These are phyloP conservation scores for Pseudocercospora fijiensis DNA, from an alignment of 2,329 filamentous ascomycete genomes.

Conservation along the genomic window DNA sequence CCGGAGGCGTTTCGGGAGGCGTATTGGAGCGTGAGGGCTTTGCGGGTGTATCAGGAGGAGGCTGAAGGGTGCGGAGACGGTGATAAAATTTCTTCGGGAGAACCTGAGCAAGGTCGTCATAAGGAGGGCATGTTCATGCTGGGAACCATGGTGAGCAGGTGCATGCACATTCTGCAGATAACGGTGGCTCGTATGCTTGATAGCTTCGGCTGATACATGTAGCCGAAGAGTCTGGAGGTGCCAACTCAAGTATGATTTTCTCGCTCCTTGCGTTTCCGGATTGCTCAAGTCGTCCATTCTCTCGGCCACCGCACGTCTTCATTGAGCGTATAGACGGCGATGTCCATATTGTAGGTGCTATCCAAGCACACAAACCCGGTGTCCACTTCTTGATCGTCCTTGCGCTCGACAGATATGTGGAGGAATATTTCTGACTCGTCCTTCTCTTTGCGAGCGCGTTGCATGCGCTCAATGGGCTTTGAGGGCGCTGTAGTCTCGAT, in stretches of 20 bases:
- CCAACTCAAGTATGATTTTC: too few species aligned
- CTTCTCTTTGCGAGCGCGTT: conserved; percentile 15
- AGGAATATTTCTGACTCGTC: conserved; percentile 51
- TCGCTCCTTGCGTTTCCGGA: too few species aligned
- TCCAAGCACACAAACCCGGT: conserved; percentile 71
- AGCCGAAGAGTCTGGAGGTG: too few species aligned
- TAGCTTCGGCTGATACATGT: too few species aligned
- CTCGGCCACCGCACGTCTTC: conserved; percentile 54
- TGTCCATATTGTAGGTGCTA: conserved; percentile 72
- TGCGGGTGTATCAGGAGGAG: conserved; percentile 40
- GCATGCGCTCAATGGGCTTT: conserved; percentile 25
- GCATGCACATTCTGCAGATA: too few species aligned
- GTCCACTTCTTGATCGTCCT: conserved; percentile 48
- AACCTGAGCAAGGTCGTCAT: neutral
- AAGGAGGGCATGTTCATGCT: too few species aligned
- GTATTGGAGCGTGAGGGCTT: conserved; percentile 43
- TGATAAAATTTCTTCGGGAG: neutral
- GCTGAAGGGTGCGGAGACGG: neutral
- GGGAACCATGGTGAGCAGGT: too few species aligned
- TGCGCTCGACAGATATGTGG: conserved; percentile 60
- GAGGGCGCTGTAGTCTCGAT: conserved; percentile 21
- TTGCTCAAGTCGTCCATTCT: conserved; percentile 23
- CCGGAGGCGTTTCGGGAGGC: conserved; percentile 37
- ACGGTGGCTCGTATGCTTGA: too few species aligned
- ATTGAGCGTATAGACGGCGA: conserved; percentile 61